Evolutionary conservation across 148 eudicot species (phyloP).

Genomic region (Heliamphora exappendiculata): DNA sequence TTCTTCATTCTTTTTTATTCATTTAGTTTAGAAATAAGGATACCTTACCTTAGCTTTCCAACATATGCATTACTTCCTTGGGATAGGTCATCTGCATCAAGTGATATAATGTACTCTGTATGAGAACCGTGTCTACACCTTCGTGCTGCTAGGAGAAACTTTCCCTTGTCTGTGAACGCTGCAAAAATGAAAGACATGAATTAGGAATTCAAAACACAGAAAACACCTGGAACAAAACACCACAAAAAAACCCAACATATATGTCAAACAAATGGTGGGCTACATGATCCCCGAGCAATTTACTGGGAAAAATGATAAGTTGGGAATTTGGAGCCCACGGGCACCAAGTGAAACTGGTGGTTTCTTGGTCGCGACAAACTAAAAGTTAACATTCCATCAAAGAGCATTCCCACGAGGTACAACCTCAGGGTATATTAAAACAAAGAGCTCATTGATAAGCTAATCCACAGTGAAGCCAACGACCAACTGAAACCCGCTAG

Average conservation of each 20-base stretch:
- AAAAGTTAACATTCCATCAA: too few species aligned
- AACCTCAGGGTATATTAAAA: too few species aligned
- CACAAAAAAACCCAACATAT: neutral
- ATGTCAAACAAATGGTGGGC: neutral
- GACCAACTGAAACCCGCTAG: too few species aligned
- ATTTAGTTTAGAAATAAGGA: neutral
- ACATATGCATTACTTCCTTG: constrained; percentile 90
- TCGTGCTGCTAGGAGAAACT: constrained; percentile 90
- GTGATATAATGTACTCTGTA: constrained; percentile 77
- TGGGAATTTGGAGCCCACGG: too few species aligned
- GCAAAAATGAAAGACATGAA: constrained; percentile 14
- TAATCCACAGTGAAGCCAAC: too few species aligned
- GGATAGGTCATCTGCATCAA: constrained; percentile 73
- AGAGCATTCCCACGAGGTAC: too few species aligned
- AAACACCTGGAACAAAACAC: neutral
- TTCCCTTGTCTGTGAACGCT: constrained; percentile 83
- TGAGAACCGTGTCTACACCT: constrained; percentile 69
- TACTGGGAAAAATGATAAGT: too few species aligned
- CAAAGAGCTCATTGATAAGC: too few species aligned
- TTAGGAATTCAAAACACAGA: neutral
- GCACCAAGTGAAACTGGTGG: too few species aligned
- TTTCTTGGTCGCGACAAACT: too few species aligned
- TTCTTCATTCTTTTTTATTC: neutral
- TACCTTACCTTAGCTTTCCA: constrained; percentile 79
- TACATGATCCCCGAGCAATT: neutral